A percentile compares a stretch with the other conserved stretches of the same genome.
Evolutionary conservation across 129 eudicot genomes (phyloP).

Genomic region (Scalesia atractyloides): DNA sequence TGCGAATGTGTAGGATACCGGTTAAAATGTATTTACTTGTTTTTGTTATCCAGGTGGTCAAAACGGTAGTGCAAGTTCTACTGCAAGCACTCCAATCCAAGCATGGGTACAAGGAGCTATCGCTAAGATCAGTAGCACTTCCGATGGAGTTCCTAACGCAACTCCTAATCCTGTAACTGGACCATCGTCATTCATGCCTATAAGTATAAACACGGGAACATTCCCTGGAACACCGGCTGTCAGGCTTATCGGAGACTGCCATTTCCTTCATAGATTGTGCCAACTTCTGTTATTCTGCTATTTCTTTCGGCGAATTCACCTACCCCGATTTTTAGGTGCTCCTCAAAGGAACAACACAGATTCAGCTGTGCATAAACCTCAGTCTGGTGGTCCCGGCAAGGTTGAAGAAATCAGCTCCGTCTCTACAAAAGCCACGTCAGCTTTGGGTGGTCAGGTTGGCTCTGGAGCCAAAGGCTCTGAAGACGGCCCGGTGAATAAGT

Average conservation of each 20-base stretch:
- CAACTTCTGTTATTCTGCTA: conserved; percentile 88
- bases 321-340: conserved; percentile 61
- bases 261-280: conserved; percentile 92
- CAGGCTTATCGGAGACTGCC: conserved; percentile 94
- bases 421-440: conserved; percentile 50
- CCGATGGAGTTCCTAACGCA: conserved; percentile 72
- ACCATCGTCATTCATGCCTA: conserved; percentile 89
- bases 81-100: conserved; percentile 91
- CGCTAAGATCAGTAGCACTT: conserved; percentile 87
- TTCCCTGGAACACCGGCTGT: conserved; percentile 99
- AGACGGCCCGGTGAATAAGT: conserved; percentile 75
- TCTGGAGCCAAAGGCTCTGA: conserved; percentile 70
- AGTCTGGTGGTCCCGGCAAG: conserved; percentile 57
- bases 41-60: conserved; percentile 56
- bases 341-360: conserved; percentile 77
- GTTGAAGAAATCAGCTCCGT: conserved; percentile 70
- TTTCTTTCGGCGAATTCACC: conserved; percentile 82
- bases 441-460: conserved; percentile 54
- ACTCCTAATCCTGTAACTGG: conserved; percentile 86
- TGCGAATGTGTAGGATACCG: background rate
- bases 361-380: conserved; percentile 59
- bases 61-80: conserved; percentile 74
- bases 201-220: conserved; percentile 94
- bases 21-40: conserved; percentile 3
- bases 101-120: conserved; percentile 99